Base-by-base conservation (phyloP, 2,329 filamentous ascomycete genomes). In the Microsporum canis region DNA sequence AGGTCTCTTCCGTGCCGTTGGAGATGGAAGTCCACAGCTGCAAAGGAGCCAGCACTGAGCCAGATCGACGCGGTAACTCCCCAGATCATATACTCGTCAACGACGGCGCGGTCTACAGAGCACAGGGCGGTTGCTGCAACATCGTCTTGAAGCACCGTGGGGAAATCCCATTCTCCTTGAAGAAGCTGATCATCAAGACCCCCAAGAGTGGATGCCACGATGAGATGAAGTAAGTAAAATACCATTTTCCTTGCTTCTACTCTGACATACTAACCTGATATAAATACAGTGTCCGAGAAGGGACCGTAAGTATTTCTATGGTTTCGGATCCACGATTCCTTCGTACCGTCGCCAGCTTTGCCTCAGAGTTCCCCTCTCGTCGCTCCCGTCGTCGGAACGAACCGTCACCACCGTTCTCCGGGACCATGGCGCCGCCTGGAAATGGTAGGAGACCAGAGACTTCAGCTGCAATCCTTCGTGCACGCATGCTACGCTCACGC, bases 261-360 rank as follows among this genome's bases (percentile, higher is more conserved):
- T n/a, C 7, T 29, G 3, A 12, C 12, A 36, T 33, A 33, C 49
- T 36, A 36, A 34, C 31, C 1, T 34, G 51, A 17, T 55, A 55
- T n/a, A 27, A 55, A 34, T 55, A 7, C 29, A 57, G 55, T 14
- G 36, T 57, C 14, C 87, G 92, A 73, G 88, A 95, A 80, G 92
- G 94, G 51, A 87, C 96, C 81, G 83, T 97, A 0, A 96, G 96
- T 70, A 82, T 97, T 33, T 84, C 89, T 53, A 96, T 96, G 91
- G 82, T 85, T 45, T 83, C 86, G 41, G 85, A 95, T 66, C 86
- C 94, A 63, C 77, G 94, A 0, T 75, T 94, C 49, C 82, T 79
- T 23, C 82, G 86, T 62, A 94, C 89, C 8, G 82, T 87, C 5
- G 81, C 55, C 36, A 43, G 23, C 17, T 36, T 12, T 57, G 10